These are phyloP conservation scores for Bacterosira constricta DNA, from an alignment of 108 stramenopile species.

Conservation along the genomic window DNA sequence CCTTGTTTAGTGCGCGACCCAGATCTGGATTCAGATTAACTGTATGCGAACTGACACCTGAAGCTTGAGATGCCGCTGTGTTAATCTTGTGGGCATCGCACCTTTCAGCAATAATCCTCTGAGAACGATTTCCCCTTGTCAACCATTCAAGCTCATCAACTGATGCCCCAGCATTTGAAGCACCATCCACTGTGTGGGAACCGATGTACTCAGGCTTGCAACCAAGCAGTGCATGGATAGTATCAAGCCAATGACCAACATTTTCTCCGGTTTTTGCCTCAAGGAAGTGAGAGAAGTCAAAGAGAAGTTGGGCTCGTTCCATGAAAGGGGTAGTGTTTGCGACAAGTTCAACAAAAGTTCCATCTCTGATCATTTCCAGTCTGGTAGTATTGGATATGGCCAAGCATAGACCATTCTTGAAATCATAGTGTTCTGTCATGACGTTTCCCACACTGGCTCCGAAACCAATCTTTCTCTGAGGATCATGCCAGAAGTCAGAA, in stretches of 20 bases:
- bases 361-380: neutral
- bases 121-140: neutral
- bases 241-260: slow-evolving; percentile 12
- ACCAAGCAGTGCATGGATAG: neutral
- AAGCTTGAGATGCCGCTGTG: too few relatives aligned
- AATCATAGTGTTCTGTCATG: slow-evolving; percentile 15
- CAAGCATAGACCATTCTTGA: slow-evolving; percentile 17
- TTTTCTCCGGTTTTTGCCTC: slow-evolving; percentile 3
- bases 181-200: slow-evolving; percentile 9
- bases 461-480: slow-evolving; percentile 19
- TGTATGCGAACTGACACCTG: slow-evolving; percentile 1
- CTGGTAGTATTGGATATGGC: slow-evolving; percentile 5
- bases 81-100: too few relatives aligned
- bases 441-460: slow-evolving; percentile 10
- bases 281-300: too few relatives aligned
- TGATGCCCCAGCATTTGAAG: too few relatives aligned
- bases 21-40: slow-evolving; percentile 18
- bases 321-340: neutral
- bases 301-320: neutral
- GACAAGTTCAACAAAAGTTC: neutral
- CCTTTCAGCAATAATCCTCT: too few relatives aligned
- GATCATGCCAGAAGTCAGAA: too few relatives aligned
- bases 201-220: slow-evolving; percentile 11
- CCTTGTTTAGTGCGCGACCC: neutral
- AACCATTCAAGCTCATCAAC: neutral